Conservation (phyloP, 768 basidiomycete genomes). For the Hebeloma cylindrosporum region DNA sequence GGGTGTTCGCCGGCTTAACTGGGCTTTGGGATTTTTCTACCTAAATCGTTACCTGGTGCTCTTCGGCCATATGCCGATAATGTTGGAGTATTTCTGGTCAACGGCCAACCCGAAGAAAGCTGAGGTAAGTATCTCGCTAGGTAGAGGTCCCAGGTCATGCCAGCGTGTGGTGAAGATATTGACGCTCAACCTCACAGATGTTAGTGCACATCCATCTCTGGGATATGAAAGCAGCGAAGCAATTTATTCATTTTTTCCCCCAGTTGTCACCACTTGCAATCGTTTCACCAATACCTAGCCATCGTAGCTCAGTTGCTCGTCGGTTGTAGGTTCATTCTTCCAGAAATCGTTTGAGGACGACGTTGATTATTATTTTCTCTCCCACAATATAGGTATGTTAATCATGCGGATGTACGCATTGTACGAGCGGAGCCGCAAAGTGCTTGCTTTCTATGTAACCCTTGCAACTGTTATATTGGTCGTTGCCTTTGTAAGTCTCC, state of each 20-base stretch:
- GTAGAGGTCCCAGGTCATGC: no score
- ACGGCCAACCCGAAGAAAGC: constrained; percentile 26
- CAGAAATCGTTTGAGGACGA: background rate
- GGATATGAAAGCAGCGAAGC: background rate
- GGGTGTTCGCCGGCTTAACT: constrained; percentile 38
- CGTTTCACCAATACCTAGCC: constrained; percentile 37
- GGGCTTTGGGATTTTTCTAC: constrained; percentile 38
- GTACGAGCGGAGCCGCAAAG: constrained; percentile 33
- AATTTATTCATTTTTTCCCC: background rate
- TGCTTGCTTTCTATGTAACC: constrained; percentile 29
- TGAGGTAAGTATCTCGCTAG: constrained; percentile 20
- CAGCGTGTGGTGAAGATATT: background rate
- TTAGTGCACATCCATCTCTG: constrained; percentile 8
- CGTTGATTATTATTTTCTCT: background rate
- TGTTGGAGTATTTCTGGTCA: constrained; percentile 34
- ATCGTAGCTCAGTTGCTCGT: constrained; percentile 34
- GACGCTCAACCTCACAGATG: constrained; percentile 2
- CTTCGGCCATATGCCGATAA: constrained; percentile 37
- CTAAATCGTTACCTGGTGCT: constrained; percentile 43
- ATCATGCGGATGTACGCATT: constrained; percentile 46
- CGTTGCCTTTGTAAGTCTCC: constrained; percentile 33
- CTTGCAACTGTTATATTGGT: constrained; percentile 23
- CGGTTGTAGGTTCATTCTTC: constrained; percentile 25
- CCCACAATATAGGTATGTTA: constrained; percentile 27
- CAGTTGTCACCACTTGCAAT: constrained; percentile 34